Percentiles rank a stretch among this genome's conserved stretches.
Evolutionary conservation across 2,329 filamentous ascomycete genomes (phyloP).

Genomic region (Botryotinia globosa): DNA sequence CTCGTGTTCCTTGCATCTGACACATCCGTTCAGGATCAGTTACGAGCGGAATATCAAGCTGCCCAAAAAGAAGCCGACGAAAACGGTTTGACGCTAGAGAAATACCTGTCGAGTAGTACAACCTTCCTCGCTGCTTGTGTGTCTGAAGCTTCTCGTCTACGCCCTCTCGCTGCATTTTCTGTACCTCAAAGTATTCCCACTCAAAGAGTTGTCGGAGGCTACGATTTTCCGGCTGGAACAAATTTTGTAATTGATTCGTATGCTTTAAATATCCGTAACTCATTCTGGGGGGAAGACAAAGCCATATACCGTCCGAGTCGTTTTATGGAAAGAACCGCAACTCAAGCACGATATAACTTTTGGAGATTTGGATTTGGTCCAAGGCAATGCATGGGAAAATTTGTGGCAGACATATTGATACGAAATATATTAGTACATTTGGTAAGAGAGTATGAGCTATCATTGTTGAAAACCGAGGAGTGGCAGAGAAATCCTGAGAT

Average conservation of each 20-base stretch:
- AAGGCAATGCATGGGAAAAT: slow-evolving; percentile 45
- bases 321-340: slow-evolving; percentile 29
- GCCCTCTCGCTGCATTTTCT: slow-evolving; percentile 39
- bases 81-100: slow-evolving; percentile 20
- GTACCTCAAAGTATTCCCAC: slow-evolving; percentile 43
- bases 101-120: slow-evolving; percentile 33
- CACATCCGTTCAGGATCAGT: slow-evolving; percentile 34
- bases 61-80: slow-evolving; percentile 1
- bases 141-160: slow-evolving; percentile 39
- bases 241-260: slow-evolving; percentile 46
- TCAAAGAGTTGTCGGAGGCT: slow-evolving; percentile 39
- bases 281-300: slow-evolving; percentile 42
- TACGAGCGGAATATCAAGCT: slow-evolving; percentile 5
- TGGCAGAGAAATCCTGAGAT: slow-evolving; percentile 16
- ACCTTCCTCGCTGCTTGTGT: slow-evolving; percentile 40
- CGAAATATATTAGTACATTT: slow-evolving; percentile 22
- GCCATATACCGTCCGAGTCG: slow-evolving; percentile 39
- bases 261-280: slow-evolving; percentile 43
- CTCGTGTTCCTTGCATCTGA: slow-evolving; percentile 44
- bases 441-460: slow-evolving; percentile 10
- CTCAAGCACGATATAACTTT: slow-evolving; percentile 40
- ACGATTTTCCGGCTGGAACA: slow-evolving; percentile 40
- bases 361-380: slow-evolving; percentile 49
- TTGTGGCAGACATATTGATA: slow-evolving; percentile 42
- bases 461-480: slow-evolving; percentile 1